These are phyloP conservation scores for Lachnellula hyalina DNA, from an alignment of 2,329 filamentous ascomycete genomes.

Conservation along the genomic window DNA sequence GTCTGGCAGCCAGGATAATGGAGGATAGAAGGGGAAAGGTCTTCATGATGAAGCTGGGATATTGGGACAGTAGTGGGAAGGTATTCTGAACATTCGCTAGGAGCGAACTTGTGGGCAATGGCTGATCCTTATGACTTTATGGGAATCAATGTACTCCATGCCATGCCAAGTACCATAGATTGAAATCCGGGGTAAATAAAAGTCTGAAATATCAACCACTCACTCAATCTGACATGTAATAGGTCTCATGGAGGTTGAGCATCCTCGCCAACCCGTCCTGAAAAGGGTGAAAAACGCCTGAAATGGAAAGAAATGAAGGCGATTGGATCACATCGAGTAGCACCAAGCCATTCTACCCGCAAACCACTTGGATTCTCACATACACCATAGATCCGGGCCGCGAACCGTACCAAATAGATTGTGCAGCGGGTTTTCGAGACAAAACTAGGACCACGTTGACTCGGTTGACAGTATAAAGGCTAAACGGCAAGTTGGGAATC, in stretches of 20 bases:
- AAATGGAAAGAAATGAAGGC: not conserved
- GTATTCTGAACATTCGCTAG: not conserved
- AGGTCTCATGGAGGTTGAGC: not conserved
- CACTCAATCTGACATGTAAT: not conserved
- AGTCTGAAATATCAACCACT: not conserved
- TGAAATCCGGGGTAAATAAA: constrained; percentile 11
- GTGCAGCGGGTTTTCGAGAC: not conserved
- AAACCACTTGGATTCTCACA: not conserved
- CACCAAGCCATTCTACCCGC: not conserved
- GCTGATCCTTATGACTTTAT: constrained; percentile 3
- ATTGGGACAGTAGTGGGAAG: not conserved
- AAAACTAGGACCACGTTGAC: not conserved
- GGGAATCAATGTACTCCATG: not conserved
- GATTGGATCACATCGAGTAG: not conserved
- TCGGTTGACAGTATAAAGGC: not conserved
- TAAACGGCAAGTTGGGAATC: not conserved
- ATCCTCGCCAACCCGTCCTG: not conserved
- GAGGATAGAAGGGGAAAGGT: constrained; percentile 1
- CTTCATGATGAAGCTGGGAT: not conserved
- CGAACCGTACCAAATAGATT: constrained; percentile 8
- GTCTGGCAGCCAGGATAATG: constrained; percentile 5
- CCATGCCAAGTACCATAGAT: not conserved
- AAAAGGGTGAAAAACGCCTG: not conserved
- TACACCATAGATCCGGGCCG: constrained; percentile 7
- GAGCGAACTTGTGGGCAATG: not conserved